Conservation (phyloP, 306 rosid species). For the Lablab purpureus region DNA sequence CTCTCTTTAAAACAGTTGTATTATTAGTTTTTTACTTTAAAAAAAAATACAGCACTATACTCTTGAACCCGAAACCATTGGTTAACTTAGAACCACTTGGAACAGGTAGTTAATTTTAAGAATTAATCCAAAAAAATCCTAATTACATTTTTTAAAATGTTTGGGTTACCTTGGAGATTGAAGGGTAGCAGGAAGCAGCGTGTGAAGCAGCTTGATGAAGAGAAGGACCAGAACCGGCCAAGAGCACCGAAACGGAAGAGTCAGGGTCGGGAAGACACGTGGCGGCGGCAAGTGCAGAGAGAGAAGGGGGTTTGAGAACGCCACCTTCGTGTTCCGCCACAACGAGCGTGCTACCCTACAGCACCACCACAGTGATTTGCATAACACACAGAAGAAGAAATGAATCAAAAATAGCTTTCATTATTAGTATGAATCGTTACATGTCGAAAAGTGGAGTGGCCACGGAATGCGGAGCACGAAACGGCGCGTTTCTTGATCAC, state of each 20-base stretch:
- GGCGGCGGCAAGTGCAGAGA: slow-evolving; percentile 83
- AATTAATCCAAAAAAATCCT: not conserved
- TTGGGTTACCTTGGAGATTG: slow-evolving; percentile 73
- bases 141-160: not conserved
- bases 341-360: slow-evolving; percentile 84
- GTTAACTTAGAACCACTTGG: not conserved
- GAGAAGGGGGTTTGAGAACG: slow-evolving; percentile 65
- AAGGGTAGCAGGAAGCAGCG: slow-evolving; percentile 77
- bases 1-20: too few relatives aligned
- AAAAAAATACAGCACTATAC: too few relatives aligned
- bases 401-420: slow-evolving; percentile 1
- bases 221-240: slow-evolving; percentile 88
- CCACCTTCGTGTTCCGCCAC: slow-evolving; percentile 88
- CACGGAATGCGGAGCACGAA: slow-evolving; percentile 47
- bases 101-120: not conserved
- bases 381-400: not conserved
- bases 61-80: not conserved
- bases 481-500: slow-evolving; percentile 59
- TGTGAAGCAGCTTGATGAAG: slow-evolving; percentile 78
- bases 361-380: not conserved
- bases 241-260: slow-evolving; percentile 70
- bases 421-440: slow-evolving; percentile 44
- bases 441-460: slow-evolving; percentile 53
- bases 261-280: slow-evolving; percentile 57
- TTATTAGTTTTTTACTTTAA: too few relatives aligned